Evolutionary conservation across 2,329 filamentous ascomycete genomes (phyloP).

Genomic region (Claviceps lovelessii): DNA sequence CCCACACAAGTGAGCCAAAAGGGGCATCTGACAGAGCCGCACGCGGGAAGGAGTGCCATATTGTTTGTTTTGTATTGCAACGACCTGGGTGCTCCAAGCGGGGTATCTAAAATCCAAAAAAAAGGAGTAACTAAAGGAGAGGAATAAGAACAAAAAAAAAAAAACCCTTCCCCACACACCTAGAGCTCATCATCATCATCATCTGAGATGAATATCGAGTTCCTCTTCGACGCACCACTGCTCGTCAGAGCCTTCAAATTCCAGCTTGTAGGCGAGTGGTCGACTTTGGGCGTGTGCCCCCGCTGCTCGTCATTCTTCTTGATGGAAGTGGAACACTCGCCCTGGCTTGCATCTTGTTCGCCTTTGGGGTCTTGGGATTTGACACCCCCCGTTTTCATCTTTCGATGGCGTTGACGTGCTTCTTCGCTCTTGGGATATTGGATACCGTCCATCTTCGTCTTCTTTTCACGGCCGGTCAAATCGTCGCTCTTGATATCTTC

Average conservation of each 20-base stretch:
- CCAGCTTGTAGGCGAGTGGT: background rate
- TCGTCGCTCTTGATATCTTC: conserved; percentile 7
- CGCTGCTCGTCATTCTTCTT: background rate
- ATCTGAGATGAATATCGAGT: conserved; percentile 23
- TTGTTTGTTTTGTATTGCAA: background rate
- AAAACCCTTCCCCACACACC: background rate
- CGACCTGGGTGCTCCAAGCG: background rate
- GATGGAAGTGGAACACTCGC: background rate
- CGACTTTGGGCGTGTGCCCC: background rate
- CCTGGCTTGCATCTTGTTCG: conserved; percentile 1
- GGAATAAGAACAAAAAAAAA: background rate
- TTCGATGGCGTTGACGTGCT: background rate
- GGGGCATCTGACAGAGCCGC: background rate
- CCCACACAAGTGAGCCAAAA: no score
- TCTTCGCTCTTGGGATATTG: background rate
- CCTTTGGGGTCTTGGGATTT: conserved; percentile 7
- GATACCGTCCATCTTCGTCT: background rate
- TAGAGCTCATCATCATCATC: conserved; percentile 22
- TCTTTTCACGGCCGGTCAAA: conserved; percentile 3
- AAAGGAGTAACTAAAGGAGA: background rate
- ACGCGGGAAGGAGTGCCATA: rapidly evolving
- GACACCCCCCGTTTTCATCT: conserved; percentile 1
- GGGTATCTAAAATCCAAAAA: background rate
- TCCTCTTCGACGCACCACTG: conserved; percentile 12
- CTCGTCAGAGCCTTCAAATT: conserved; percentile 8